Evolutionary conservation across 2,329 filamentous ascomycete genomes (phyloP).

Genomic region (Phoma sp.): DNA sequence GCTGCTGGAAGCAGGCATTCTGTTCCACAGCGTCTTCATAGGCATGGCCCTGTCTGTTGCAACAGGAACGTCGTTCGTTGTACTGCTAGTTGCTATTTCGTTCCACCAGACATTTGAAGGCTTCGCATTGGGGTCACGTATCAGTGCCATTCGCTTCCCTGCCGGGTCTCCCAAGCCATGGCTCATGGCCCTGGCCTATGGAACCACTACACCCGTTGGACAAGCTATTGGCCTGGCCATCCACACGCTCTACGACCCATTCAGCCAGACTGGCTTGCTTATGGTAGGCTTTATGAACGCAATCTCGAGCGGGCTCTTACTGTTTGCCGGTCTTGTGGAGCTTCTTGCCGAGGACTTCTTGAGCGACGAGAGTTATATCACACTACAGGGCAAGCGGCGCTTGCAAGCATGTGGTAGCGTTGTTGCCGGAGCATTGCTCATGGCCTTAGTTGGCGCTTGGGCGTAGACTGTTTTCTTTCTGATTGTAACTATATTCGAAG

Average conservation of each 20-base stretch:
- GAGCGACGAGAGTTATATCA: conserved; percentile 69
- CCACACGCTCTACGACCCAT: conserved; percentile 60
- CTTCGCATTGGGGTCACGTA: conserved; percentile 73
- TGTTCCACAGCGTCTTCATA: conserved; percentile 81
- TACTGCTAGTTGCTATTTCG: conserved; percentile 72
- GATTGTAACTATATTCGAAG: conserved; percentile 3
- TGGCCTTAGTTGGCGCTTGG: conserved; percentile 74
- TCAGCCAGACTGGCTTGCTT: conserved; percentile 56
- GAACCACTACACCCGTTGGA: conserved; percentile 62
- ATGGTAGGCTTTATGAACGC: conserved; percentile 61
- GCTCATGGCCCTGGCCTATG: conserved; percentile 70
- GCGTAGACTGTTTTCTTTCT: conserved; percentile 51
- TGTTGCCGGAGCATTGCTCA: conserved; percentile 65
- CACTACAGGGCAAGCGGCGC: conserved; percentile 64
- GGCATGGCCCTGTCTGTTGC: conserved; percentile 76
- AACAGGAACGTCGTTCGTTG: conserved; percentile 68
- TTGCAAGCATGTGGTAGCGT: conserved; percentile 69
- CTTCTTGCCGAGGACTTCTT: conserved; percentile 62
- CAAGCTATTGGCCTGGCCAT: conserved; percentile 59
- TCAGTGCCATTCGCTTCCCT: conserved; percentile 74
- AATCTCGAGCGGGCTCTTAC: conserved; percentile 55
- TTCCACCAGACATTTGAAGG: conserved; percentile 77
- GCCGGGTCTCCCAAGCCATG: conserved; percentile 76
- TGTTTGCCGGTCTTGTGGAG: conserved; percentile 60
- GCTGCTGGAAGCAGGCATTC: conserved; percentile 77